A percentile compares a stretch with the other conserved stretches of the same genome.
These are phyloP conservation scores for Blastocystis sp. DNA, from an alignment of 352 stramenopile genomes.

Conservation along the genomic window DNA sequence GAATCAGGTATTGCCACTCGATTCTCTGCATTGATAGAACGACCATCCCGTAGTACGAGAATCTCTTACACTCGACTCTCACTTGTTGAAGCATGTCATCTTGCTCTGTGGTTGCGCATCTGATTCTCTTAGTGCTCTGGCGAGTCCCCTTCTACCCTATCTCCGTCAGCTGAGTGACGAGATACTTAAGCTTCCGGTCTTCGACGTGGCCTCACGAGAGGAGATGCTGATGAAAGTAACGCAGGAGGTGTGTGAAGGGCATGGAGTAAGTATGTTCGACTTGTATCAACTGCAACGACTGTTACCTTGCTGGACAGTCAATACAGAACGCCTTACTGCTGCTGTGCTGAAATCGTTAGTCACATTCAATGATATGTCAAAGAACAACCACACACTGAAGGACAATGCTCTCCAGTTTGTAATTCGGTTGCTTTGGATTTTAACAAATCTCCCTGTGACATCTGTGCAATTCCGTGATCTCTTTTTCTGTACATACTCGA, in stretches of 20 bases:
- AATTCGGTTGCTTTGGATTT: background rate
- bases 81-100: background rate
- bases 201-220: background rate
- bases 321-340: background rate
- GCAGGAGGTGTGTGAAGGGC: background rate
- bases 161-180: background rate
- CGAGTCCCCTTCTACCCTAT: background rate
- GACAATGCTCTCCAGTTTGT: background rate
- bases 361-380: background rate
- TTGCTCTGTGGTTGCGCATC: background rate
- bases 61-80: background rate
- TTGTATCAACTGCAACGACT: background rate
- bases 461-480: conserved; percentile 10
- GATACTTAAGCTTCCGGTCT: background rate
- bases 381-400: background rate
- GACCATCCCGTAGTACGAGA: background rate
- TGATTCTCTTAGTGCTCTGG: background rate
- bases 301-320: background rate
- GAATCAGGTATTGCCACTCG: background rate
- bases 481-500: background rate
- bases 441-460: background rate
- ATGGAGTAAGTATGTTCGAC: background rate
- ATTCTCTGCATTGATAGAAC: background rate
- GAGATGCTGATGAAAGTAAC: background rate
- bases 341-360: background rate